Evolutionary conservation across 257 asterid species (phyloP), one percentile per base, ranked within the genome.

Genomic region (Penstemon eatonii): DNA sequence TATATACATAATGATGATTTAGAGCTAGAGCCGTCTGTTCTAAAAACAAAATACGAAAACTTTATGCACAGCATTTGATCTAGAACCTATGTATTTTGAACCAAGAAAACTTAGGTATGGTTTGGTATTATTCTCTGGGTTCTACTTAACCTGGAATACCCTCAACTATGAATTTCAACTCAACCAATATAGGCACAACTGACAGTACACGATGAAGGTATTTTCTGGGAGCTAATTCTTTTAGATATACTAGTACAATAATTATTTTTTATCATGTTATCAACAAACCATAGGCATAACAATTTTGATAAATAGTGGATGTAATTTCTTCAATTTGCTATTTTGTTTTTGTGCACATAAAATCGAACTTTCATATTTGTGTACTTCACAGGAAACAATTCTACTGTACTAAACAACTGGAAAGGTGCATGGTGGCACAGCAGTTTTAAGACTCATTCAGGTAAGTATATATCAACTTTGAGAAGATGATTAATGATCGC

Each of bases 381-480:
- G 59, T n/a, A 5, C 37, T 74, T 68, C 49, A 3, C 73, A 91
- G 97, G 85, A 76, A 88, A 91, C 74, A 86, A 76, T 81, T 77
- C 96, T 5, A 69, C 73, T 49, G 83, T 80, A 36, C 74, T 70
- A 65, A 88, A 90, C 77, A 78, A 90, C 78, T 88, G 97, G 96
- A 80, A 75, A 79, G 95, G 92, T 62, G 83, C 97, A 60, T 88
- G 97, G 95, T 91, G 97, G 97, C 96, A 91, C 81, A 88, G 95
- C 84, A 86, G 96, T 76, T 85, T 91, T 63, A 71, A 85, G 18
- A 76, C 78, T 73, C 90, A 79, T 77, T 60, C 91, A 61, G 97
- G 97, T 79, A 71, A 78, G 66, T 59, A 42, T 71, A 67, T 74
- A 59, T 56, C 56, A 46, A n/a, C 12, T 56, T 69, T 63, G 43